phyloP scores from a whole-genome alignment of 345 rosid genomes.

The Syzygium grande region DNA sequence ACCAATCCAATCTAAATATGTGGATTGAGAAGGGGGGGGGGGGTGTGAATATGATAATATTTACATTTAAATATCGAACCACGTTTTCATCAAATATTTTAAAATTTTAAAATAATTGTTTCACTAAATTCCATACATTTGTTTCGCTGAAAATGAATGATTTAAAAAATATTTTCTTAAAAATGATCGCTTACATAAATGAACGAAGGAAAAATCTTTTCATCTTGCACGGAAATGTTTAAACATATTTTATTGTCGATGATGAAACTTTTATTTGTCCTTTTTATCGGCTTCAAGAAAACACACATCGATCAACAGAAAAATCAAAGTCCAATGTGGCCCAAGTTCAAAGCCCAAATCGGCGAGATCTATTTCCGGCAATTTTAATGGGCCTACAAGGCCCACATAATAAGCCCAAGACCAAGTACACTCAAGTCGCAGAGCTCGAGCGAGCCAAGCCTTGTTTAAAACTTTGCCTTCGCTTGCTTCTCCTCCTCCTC shows the following conservation, averaged over 20 bases:
- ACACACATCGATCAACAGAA: background rate
- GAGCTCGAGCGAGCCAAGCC: background rate
- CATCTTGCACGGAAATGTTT: no score
- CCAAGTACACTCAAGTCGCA: background rate
- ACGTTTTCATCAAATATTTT: background rate
- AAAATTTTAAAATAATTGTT: no score
- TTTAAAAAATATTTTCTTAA: no score
- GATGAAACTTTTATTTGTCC: background rate
- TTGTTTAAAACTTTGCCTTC: background rate
- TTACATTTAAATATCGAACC: no score
- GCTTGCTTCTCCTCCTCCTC: background rate
- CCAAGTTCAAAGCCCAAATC: background rate
- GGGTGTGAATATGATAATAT: no score
- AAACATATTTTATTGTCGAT: no score
- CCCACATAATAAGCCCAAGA: background rate
- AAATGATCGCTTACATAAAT: no score
- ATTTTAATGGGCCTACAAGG: background rate
- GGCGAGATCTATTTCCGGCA: background rate
- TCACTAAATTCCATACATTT: no score
- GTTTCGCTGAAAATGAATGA: no score
- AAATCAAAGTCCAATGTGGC: background rate
- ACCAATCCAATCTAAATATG: background rate
- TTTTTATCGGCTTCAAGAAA: background rate
- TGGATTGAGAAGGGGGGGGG: background rate
- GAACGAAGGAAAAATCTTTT: no score